Evolutionary conservation across 768 basidiomycete species (phyloP), one percentile per base, ranked within the genome.

Genomic region (Termitomyces sp.): DNA sequence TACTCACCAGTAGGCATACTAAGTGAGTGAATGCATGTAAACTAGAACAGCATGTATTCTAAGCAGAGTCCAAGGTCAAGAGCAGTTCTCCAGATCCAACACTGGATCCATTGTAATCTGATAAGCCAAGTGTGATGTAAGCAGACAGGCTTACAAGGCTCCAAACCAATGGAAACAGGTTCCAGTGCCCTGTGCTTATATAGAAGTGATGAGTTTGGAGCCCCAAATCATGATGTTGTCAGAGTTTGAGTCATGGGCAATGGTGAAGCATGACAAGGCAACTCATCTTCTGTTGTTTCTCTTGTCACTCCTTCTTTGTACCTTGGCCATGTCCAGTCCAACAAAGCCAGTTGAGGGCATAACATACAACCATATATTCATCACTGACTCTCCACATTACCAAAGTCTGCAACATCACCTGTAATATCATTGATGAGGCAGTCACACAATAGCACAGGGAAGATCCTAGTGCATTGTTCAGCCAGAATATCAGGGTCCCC

Each of bases 301-400:
- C 51, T 52, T 20, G 36, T 52, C 51, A 37, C 36, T 52, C 51
- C 51, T 3, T 37, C 34, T 37, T 52, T 20, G 34, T 52, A 52
- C n/a, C 51, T 52, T 52, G 51, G 51, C 36, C 51, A 34, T 52
- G n/a, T 37, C 51, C n/a, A 52, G 51, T 11, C 51, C 51, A n/a
- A 52, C 36, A 37, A 52, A 52, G 8, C 51, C 51, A 25, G 51
- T 37, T 17, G 51, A 52, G 51, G 51, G 51, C n/a, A 37, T 37
- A 52, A 52, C 51, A 12, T 52, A 52, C 51, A 52, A 37, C 11
- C 51, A 36, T 52, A 52, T 52, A 52, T 52, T 36, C n/a, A 36
- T 52, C 51, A 52, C 20, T 20, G 51, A 52, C 51, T 52, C 51
- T 36, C 51, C 51, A 37, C 51, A 52, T 52, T 37, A 52, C n/a